phyloP scores from a whole-genome alignment of 495 filamentous ascomycete species.

The Penicillium canescens region DNA sequence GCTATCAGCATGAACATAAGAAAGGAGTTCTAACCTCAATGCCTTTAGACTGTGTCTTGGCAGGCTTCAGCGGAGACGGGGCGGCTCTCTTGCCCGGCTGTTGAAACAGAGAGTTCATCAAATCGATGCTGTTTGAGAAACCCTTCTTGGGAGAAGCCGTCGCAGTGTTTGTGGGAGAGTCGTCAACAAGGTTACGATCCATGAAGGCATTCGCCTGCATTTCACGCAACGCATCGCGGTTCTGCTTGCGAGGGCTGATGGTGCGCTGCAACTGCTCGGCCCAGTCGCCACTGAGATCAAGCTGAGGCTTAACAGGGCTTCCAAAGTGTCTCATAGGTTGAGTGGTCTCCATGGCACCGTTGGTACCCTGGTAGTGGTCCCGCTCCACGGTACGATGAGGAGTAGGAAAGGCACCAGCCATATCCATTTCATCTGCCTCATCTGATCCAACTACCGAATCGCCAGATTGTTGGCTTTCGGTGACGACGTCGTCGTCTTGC shows the following conservation, averaged over 20 bases:
- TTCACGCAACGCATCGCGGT: slow-evolving; percentile 66
- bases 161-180: slow-evolving; percentile 31
- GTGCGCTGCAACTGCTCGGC: slow-evolving; percentile 87
- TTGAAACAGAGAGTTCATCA: slow-evolving; percentile 89
- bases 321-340: slow-evolving; percentile 43
- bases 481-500: slow-evolving; percentile 61
- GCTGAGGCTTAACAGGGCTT: slow-evolving; percentile 61
- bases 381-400: slow-evolving; percentile 68
- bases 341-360: slow-evolving; percentile 48
- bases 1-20: slow-evolving; percentile 27
- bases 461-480: slow-evolving; percentile 57
- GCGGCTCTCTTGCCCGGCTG: slow-evolving; percentile 37
- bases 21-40: slow-evolving; percentile 71
- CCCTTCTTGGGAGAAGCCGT: slow-evolving; percentile 48
- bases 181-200: slow-evolving; percentile 32
- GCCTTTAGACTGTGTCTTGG: slow-evolving; percentile 54
- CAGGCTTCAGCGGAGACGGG: slow-evolving; percentile 39
- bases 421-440: slow-evolving; percentile 69
- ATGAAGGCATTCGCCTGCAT: slow-evolving; percentile 57
- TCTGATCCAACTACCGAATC: slow-evolving; percentile 71
- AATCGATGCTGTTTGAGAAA: slow-evolving; percentile 78
- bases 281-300: slow-evolving; percentile 70
- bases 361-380: slow-evolving; percentile 43
- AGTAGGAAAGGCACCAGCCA: slow-evolving; percentile 71
- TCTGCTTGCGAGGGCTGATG: slow-evolving; percentile 84